A percentile compares a stretch with the other conserved stretches of the same genome.
phyloP scores from a whole-genome alignment of 2,329 filamentous ascomycete species.

The Ophiostoma quercus region DNA sequence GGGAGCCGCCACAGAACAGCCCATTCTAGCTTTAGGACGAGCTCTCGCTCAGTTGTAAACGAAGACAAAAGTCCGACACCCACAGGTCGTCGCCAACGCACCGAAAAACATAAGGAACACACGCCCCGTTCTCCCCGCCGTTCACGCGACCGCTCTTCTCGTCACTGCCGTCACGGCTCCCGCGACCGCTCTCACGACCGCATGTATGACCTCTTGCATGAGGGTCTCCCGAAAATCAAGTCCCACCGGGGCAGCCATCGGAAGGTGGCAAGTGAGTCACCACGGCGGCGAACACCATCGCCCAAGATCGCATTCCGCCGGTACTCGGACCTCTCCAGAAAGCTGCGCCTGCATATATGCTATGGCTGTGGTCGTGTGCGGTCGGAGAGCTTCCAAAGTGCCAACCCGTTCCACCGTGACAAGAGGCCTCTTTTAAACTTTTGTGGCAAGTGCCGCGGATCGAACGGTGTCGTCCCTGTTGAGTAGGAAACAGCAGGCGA shows the following conservation, averaged over 20 bases:
- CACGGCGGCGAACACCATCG: neutral
- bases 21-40: neutral
- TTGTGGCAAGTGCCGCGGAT: constrained; percentile 35
- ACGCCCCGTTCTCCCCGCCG: neutral
- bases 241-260: neutral
- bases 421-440: constrained; percentile 34
- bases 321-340: constrained; percentile 10
- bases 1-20: neutral
- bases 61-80: neutral
- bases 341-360: constrained; percentile 37
- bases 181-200: neutral
- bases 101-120: neutral
- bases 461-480: neutral
- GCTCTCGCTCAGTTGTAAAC: neutral
- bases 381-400: constrained; percentile 38
- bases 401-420: constrained; percentile 33
- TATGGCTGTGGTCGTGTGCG: constrained; percentile 39
- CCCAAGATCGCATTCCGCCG: neutral
- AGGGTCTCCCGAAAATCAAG: neutral
- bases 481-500: neutral
- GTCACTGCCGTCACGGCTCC: neutral
- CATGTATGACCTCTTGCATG: neutral
- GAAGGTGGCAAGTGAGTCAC: neutral
- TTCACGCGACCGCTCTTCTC: neutral
- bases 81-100: neutral